Evolutionary conservation across 2,329 filamentous ascomycete genomes (phyloP).

Genomic region (Aspergillus sp.): DNA sequence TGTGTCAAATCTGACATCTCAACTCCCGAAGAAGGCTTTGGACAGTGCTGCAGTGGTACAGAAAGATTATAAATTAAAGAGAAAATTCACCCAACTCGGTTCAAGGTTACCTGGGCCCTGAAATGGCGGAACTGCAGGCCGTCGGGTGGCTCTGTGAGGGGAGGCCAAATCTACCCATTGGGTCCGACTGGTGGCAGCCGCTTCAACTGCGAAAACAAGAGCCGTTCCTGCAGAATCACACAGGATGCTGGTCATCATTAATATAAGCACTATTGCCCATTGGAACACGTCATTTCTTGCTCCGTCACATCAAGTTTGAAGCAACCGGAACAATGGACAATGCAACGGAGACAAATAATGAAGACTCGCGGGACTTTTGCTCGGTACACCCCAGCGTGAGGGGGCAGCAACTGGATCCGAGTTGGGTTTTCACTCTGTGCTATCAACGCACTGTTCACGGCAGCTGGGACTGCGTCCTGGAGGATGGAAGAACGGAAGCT

Average conservation of each 20-base stretch:
- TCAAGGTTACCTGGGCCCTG: not conserved
- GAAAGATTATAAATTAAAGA: not conserved
- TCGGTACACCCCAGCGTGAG: not conserved
- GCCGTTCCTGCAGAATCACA: constrained; percentile 11
- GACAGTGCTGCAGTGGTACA: not conserved
- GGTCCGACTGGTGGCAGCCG: not conserved
- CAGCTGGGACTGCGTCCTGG: not conserved
- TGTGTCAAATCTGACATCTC: not conserved
- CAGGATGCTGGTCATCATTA: not conserved
- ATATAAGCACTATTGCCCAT: not conserved
- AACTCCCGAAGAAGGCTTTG: not conserved
- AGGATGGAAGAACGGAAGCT: not conserved
- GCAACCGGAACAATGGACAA: not conserved
- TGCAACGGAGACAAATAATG: not conserved
- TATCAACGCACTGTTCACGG: not conserved
- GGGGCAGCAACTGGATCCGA: not conserved
- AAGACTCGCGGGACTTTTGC: not conserved
- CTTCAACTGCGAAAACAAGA: not conserved
- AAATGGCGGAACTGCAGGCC: not conserved
- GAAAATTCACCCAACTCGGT: not conserved
- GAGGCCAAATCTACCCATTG: not conserved
- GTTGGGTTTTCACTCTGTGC: not conserved
- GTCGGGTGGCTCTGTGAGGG: not conserved
- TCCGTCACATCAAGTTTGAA: not conserved
- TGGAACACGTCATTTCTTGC: constrained; percentile 4